phyloP scores from a whole-genome alignment of 2,329 filamentous ascomycete species.

The Aspergillus viridinutans region DNA sequence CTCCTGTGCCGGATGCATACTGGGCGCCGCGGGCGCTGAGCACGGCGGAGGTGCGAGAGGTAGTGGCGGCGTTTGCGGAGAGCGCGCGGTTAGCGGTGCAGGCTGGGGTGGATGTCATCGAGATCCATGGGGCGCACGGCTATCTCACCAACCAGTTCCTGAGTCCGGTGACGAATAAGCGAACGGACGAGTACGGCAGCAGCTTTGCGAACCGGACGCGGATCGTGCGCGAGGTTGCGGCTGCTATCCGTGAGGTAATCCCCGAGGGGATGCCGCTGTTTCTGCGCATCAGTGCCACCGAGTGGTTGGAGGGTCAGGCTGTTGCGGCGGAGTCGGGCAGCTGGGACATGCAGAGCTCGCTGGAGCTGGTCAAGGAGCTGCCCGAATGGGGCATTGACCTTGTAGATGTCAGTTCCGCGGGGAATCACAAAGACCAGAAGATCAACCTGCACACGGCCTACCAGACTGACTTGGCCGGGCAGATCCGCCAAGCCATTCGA shows the following conservation, averaged over 20 bases:
- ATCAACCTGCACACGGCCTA: slow-evolving; percentile 48
- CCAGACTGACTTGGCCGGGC: slow-evolving; percentile 46
- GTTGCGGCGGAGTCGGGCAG: slow-evolving; percentile 21
- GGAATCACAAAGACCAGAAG: slow-evolving; percentile 42
- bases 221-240: slow-evolving; percentile 62
- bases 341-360: slow-evolving; percentile 41
- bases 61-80: slow-evolving; percentile 59
- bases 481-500: slow-evolving; percentile 40
- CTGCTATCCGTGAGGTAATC: slow-evolving; percentile 56
- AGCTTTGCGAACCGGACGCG: slow-evolving; percentile 60
- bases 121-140: slow-evolving; percentile 74
- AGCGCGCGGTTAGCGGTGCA: slow-evolving; percentile 57
- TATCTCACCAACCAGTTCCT: slow-evolving; percentile 70
- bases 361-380: slow-evolving; percentile 38
- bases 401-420: slow-evolving; percentile 44
- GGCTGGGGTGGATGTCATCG: slow-evolving; percentile 71
- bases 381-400: slow-evolving; percentile 42
- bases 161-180: slow-evolving; percentile 63
- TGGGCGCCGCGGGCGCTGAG: slow-evolving; percentile 64
- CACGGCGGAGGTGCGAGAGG: slow-evolving; percentile 58
- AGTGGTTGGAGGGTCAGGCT: slow-evolving; percentile 60
- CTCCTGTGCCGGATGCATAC: slow-evolving; percentile 57
- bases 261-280: slow-evolving; percentile 67
- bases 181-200: slow-evolving; percentile 54
- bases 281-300: slow-evolving; percentile 65